Conservation (phyloP, 73 alveolate genomes). For the Breviolum minutum region DNA sequence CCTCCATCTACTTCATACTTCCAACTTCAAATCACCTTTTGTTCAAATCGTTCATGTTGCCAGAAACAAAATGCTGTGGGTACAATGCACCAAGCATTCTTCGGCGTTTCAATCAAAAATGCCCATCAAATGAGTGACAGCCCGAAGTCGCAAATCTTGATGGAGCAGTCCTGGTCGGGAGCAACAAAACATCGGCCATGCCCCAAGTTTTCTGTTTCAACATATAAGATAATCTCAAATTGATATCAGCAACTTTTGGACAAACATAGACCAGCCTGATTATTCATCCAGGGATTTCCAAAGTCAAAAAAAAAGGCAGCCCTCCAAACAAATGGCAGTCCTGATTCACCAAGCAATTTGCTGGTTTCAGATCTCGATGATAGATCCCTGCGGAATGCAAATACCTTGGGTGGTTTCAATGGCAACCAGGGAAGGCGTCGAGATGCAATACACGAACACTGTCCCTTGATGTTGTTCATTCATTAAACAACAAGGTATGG, state of each 20-base stretch:
- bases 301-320: no score
- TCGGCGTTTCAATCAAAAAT: no score
- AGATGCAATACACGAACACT: background rate
- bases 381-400: slow-evolving; percentile 77
- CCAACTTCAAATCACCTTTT: no score
- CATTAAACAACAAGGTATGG: background rate
- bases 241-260: background rate
- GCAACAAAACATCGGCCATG: background rate
- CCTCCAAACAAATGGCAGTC: background rate
- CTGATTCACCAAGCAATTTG: slow-evolving; percentile 90
- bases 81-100: no score
- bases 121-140: background rate
- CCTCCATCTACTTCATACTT: no score
- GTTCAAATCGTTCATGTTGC: no score
- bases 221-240: background rate
- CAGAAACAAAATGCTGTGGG: no score
- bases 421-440: background rate
- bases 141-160: slow-evolving; percentile 81
- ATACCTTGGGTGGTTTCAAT: background rate
- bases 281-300: no score
- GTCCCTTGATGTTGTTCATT: background rate
- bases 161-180: slow-evolving; percentile 52
- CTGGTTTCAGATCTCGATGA: slow-evolving; percentile 91
- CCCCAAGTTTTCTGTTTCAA: background rate
- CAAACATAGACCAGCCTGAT: no score